Evolutionary conservation across 805 yeast genomes (phyloP).

Genomic region (Scheffersomyces spartinae): DNA sequence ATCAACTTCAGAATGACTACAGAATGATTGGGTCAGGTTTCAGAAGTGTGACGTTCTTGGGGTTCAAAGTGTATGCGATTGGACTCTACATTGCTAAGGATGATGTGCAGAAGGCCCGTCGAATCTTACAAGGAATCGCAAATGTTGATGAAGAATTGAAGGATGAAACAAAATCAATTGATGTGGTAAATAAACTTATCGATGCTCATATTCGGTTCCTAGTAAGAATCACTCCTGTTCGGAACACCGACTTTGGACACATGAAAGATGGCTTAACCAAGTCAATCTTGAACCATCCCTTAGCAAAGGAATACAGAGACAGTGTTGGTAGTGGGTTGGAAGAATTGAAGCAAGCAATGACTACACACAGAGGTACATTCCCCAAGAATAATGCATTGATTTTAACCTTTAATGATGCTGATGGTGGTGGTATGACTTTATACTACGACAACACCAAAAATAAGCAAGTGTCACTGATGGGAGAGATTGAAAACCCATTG

Average conservation of each 20-base stretch:
- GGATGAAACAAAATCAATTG: constrained; percentile 40
- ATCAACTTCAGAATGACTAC: too few species aligned
- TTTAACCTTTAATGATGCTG: constrained; percentile 30
- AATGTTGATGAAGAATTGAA: constrained; percentile 33
- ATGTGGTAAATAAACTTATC: constrained; percentile 45
- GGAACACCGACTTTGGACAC: constrained; percentile 88
- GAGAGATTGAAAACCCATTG: constrained; percentile 48
- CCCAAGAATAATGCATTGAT: constrained; percentile 40
- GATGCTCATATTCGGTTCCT: constrained; percentile 49
- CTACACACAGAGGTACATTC: constrained; percentile 53
- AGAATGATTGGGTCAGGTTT: constrained; percentile 78
- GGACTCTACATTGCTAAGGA: constrained; percentile 67
- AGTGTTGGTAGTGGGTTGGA: constrained; percentile 47
- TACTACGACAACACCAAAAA: constrained; percentile 19
- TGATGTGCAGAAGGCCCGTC: constrained; percentile 40
- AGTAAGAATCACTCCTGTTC: constrained; percentile 72
- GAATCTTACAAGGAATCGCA: too few species aligned
- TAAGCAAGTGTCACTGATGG: constrained; percentile 29
- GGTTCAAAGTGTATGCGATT: constrained; percentile 76
- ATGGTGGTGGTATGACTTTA: constrained; percentile 14
- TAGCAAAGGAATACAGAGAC: constrained; percentile 35
- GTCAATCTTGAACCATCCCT: constrained; percentile 58
- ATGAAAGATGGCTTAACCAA: constrained; percentile 81
- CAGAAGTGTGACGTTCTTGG: constrained; percentile 71
- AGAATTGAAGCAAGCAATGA: constrained; percentile 52